Conservation (phyloP, 2,329 filamentous ascomycete genomes). For the Curvularia eragrostidis region DNA sequence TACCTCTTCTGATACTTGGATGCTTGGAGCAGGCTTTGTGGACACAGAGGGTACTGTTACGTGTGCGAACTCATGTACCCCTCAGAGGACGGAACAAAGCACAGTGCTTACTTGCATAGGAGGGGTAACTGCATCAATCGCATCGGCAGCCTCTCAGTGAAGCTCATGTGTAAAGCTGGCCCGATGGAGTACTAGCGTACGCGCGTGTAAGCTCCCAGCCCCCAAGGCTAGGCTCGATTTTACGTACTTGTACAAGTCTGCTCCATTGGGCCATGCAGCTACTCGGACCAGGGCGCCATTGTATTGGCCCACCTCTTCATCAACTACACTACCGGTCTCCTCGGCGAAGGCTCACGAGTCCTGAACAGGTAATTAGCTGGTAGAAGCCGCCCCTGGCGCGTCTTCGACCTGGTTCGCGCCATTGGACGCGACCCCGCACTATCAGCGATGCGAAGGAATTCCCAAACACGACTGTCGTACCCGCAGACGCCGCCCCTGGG, state of each 20-base stretch:
- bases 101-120: slow-evolving; percentile 3
- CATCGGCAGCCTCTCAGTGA: slow-evolving; percentile 17
- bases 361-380: slow-evolving; percentile 26
- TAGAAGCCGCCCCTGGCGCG: slow-evolving; percentile 27
- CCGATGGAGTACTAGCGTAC: slow-evolving; percentile 23
- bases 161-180: slow-evolving; percentile 24
- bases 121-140: background rate
- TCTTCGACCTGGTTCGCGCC: slow-evolving; percentile 29
- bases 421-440: slow-evolving; percentile 50
- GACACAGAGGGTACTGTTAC: background rate
- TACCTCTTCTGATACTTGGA: background rate
- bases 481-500: slow-evolving; percentile 27
- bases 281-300: slow-evolving; percentile 15
- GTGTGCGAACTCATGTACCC: background rate
- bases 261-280: slow-evolving; percentile 16
- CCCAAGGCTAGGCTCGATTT: slow-evolving; percentile 20
- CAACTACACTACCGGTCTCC: slow-evolving; percentile 24
- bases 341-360: slow-evolving; percentile 20
- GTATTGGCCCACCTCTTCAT: slow-evolving; percentile 16
- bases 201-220: slow-evolving; percentile 16
- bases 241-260: slow-evolving; percentile 25
- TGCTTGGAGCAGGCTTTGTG: background rate
- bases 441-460: slow-evolving; percentile 37
- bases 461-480: slow-evolving; percentile 42
- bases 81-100: background rate